Percentiles rank a stretch among this genome's conserved stretches.
Conservation (phyloP, 352 stramenopile species). For the Phytophthora pluvialis region DNA sequence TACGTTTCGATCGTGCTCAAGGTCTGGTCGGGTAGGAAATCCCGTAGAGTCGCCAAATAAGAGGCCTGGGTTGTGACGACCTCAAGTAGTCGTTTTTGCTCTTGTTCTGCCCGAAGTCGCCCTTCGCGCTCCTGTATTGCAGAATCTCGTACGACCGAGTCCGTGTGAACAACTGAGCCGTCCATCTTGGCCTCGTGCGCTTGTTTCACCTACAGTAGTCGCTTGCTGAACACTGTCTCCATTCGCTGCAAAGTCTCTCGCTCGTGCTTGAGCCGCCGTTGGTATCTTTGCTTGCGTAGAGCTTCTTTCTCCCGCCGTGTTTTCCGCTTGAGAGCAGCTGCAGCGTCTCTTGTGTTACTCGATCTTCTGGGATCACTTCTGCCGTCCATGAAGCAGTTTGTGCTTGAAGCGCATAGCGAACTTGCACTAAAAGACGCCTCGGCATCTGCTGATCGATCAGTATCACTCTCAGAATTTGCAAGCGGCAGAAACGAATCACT, state of each 20-base stretch:
- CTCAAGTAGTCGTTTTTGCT: background rate
- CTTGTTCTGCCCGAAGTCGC: background rate
- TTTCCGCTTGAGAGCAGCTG: conserved; percentile 1
- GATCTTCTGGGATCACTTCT: no score
- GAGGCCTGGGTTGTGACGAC: background rate
- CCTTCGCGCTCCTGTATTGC: background rate
- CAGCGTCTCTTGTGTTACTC: no score
- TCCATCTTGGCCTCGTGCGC: background rate
- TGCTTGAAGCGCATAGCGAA: no score
- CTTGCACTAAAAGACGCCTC: no score
- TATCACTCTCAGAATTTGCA: no score
- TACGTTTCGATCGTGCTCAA: no score
- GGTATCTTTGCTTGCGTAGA: conserved; percentile 6
- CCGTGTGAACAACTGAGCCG: background rate
- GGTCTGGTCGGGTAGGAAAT: background rate
- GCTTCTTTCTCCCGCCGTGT: background rate
- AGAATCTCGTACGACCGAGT: background rate
- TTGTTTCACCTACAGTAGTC: background rate
- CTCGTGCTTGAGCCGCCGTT: conserved; percentile 9
- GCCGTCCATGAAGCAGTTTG: no score
- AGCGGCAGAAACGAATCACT: background rate
- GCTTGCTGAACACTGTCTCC: background rate
- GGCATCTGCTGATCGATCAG: no score
- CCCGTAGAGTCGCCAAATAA: background rate
- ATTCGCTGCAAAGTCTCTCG: conserved; percentile 5